phyloP scores from a whole-genome alignment of 139 green algal genomes.

The Eudorina sp. region DNA sequence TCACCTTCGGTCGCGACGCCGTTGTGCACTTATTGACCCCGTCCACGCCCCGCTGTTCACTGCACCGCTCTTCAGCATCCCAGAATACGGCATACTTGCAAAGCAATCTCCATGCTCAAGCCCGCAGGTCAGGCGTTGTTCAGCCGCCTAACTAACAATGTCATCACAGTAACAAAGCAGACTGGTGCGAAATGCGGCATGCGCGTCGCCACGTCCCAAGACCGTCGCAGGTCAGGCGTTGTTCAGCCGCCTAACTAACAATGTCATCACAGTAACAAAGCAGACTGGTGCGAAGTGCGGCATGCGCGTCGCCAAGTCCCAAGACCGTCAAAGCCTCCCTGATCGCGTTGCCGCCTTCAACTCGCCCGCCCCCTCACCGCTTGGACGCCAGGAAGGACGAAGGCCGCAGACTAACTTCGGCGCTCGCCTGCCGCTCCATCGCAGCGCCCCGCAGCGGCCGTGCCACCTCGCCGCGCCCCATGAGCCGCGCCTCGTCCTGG shows the following conservation, averaged over 20 bases:
- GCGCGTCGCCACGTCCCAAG: not conserved
- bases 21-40: no score
- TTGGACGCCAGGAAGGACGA: conserved; percentile 33
- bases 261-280: no score
- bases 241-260: no score
- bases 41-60: no score
- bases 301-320: not conserved
- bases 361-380: not conserved
- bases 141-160: no score
- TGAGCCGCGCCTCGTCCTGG: conserved; percentile 37
- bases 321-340: not conserved
- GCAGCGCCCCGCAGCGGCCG: conserved; percentile 7
- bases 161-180: no score
- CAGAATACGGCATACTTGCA: no score
- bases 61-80: no score
- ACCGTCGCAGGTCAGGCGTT: no score
- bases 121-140: no score
- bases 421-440: conserved; percentile 30
- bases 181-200: not conserved
- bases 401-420: conserved; percentile 34
- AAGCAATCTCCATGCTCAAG: no score
- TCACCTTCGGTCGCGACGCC: no score
- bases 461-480: conserved; percentile 43
- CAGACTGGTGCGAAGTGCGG: not conserved
- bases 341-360: not conserved